A percentile compares a stretch with the other conserved stretches of the same genome.
phyloP scores from a whole-genome alignment of 129 eudicot species.

The Scalesia atractyloides region DNA sequence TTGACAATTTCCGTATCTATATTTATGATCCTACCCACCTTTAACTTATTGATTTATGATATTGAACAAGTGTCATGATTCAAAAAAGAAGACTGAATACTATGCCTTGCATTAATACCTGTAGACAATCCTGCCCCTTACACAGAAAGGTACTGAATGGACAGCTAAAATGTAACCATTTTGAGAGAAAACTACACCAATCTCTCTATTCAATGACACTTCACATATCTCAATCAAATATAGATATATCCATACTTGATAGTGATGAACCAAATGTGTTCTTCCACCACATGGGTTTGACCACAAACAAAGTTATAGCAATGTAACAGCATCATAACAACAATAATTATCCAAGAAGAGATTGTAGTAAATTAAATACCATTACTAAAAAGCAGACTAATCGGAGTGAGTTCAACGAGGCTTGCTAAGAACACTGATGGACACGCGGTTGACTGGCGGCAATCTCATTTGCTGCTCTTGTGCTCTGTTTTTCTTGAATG shows the following conservation, averaged over 20 bases:
- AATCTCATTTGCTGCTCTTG: conserved; percentile 76
- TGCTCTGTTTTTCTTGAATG: conserved; percentile 67
- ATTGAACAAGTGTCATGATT: conserved; percentile 37
- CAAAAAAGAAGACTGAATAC: conserved; percentile 31
- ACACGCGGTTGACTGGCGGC: conserved; percentile 53
- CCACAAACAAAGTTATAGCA: conserved; percentile 44
- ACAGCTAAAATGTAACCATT: conserved; percentile 29
- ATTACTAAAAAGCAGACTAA: conserved; percentile 36
- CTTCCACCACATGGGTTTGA: conserved; percentile 53
- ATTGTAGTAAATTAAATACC: conserved; percentile 44
- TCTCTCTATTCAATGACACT: conserved; percentile 39
- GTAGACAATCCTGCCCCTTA: conserved; percentile 30
- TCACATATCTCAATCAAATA: conserved; percentile 45
- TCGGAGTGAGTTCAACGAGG: conserved; percentile 37
- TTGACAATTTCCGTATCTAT: conserved; percentile 28
- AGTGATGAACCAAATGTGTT: conserved; percentile 41
- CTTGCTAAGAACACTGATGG: conserved; percentile 44
- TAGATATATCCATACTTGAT: conserved; percentile 33
- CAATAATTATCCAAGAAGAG: conserved; percentile 33
- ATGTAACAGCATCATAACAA: conserved; percentile 37
- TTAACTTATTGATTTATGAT: conserved; percentile 31
- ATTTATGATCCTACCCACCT: conserved; percentile 48
- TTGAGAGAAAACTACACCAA: conserved; percentile 27
- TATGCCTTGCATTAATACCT: conserved; percentile 37
- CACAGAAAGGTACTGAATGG: conserved; percentile 37